phyloP scores from a whole-genome alignment of 2,329 filamentous ascomycete species.

The Penicillium sp. region DNA sequence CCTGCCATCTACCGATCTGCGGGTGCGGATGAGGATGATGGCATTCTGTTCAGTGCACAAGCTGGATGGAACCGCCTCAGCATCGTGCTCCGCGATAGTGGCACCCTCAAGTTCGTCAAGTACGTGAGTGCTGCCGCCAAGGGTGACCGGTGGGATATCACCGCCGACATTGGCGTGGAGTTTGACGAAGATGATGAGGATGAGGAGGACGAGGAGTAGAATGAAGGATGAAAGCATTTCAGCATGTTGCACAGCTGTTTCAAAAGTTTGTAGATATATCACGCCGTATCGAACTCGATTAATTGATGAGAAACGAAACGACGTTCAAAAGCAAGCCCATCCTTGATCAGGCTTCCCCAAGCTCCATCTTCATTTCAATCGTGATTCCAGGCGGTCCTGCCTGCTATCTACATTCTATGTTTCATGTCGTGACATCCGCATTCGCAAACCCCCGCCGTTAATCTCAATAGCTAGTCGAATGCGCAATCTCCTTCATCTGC shows the following conservation, averaged over 20 bases:
- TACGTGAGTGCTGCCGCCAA: slow-evolving; percentile 80
- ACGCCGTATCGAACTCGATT: background rate
- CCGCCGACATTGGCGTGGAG: slow-evolving; percentile 70
- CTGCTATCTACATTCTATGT: too few species aligned
- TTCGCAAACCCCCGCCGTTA: too few species aligned
- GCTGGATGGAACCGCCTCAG: slow-evolving; percentile 86
- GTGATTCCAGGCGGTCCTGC: too few species aligned
- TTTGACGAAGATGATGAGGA: slow-evolving; percentile 52
- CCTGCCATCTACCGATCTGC: slow-evolving; percentile 83
- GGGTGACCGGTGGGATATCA: slow-evolving; percentile 91
- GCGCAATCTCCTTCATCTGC: slow-evolving; percentile 17
- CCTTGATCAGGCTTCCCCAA: too few species aligned
- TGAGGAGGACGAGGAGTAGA: slow-evolving; percentile 29
- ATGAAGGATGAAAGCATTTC: too few species aligned
- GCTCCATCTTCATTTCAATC: too few species aligned
- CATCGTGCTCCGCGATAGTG: slow-evolving; percentile 82
- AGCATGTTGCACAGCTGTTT: too few species aligned
- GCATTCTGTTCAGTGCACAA: slow-evolving; percentile 65
- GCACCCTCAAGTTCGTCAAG: slow-evolving; percentile 89
- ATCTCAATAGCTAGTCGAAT: slow-evolving; percentile 11
- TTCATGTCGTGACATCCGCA: too few species aligned
- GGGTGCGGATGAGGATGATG: slow-evolving; percentile 66
- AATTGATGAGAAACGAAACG: background rate
- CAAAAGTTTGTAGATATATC: slow-evolving; percentile 10
- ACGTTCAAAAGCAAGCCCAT: background rate